These are phyloP conservation scores for Colletotrichum agaves DNA, from an alignment of 2,329 filamentous ascomycete genomes.

Conservation along the genomic window DNA sequence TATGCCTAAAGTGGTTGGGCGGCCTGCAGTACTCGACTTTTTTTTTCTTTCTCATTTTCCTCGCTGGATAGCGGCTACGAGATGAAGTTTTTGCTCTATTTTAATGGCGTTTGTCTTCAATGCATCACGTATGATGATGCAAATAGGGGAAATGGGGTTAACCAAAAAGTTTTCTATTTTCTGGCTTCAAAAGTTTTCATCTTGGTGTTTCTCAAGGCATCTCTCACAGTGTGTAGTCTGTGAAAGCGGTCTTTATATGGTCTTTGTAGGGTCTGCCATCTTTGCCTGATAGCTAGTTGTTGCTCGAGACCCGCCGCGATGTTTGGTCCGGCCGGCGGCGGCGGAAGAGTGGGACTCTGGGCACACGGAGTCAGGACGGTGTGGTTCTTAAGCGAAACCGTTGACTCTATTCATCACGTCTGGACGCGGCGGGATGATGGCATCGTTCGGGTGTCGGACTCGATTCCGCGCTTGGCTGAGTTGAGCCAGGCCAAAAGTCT, in stretches of 20 bases:
- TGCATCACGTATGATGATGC: conserved; percentile 24
- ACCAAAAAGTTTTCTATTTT: conserved; percentile 26
- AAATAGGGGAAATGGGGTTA: conserved; percentile 1
- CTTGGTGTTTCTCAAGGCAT: not conserved
- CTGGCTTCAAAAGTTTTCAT: not conserved
- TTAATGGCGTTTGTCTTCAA: conserved; percentile 28
- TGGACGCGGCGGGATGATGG: conserved; percentile 13
- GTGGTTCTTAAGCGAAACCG: not conserved
- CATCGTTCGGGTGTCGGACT: conserved; percentile 3
- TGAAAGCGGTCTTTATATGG: not conserved
- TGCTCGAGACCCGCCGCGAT: not conserved
- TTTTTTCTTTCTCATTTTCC: not conserved
- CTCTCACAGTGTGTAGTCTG: not conserved
- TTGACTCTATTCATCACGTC: conserved; percentile 4
- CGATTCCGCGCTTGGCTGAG: conserved; percentile 10
- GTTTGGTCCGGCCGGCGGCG: conserved; percentile 13
- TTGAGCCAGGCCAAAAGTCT: not conserved
- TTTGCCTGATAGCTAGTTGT: not conserved
- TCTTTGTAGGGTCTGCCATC: not conserved
- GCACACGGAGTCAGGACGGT: conserved; percentile 6
- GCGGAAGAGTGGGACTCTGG: conserved; percentile 16
- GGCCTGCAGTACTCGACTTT: conserved; percentile 32
- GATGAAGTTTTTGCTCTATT: conserved; percentile 1
- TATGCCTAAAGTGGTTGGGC: conserved; percentile 28
- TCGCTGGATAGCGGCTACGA: not conserved